Conservation (phyloP, 805 yeast genomes). For the Candida caryicola region DNA sequence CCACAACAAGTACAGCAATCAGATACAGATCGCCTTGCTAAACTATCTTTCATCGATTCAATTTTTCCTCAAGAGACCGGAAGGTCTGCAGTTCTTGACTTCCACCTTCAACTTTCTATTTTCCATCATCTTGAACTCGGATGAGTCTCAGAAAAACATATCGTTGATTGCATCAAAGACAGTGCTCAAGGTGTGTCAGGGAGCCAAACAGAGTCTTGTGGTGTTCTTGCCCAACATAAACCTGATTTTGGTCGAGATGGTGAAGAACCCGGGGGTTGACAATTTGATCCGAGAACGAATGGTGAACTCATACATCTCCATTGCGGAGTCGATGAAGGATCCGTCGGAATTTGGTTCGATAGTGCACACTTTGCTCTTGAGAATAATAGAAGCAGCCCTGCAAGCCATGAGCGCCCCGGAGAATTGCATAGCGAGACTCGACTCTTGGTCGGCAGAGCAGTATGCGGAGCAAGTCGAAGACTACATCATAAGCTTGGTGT, state of each 20-base stretch:
- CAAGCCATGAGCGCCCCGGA: not conserved
- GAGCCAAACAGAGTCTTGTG: constrained; percentile 43
- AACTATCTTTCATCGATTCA: constrained; percentile 58
- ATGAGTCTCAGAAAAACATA: constrained; percentile 22
- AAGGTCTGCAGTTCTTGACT: constrained; percentile 46
- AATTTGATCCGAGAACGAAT: constrained; percentile 55
- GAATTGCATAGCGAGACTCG: constrained; percentile 8
- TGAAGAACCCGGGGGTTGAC: constrained; percentile 38
- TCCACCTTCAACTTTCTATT: constrained; percentile 57
- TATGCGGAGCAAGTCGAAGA: constrained; percentile 31
- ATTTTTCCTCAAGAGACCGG: constrained; percentile 51
- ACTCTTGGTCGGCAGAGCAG: constrained; percentile 6
- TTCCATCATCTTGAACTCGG: constrained; percentile 27
- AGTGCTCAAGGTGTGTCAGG: constrained; percentile 56
- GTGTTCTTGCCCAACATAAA: constrained; percentile 49
- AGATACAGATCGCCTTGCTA: constrained; percentile 41
- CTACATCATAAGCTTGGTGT: constrained; percentile 54
- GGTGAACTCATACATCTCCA: constrained; percentile 59
- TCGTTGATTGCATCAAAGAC: constrained; percentile 47
- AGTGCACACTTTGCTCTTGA: constrained; percentile 17
- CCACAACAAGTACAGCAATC: constrained; percentile 7
- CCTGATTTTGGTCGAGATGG: constrained; percentile 45
- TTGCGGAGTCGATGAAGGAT: constrained; percentile 52
- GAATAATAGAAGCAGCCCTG: constrained; percentile 14
- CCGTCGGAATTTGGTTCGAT: constrained; percentile 34